phyloP scores from a whole-genome alignment of 345 rosid genomes.

The Arabidopsis arenosa region DNA sequence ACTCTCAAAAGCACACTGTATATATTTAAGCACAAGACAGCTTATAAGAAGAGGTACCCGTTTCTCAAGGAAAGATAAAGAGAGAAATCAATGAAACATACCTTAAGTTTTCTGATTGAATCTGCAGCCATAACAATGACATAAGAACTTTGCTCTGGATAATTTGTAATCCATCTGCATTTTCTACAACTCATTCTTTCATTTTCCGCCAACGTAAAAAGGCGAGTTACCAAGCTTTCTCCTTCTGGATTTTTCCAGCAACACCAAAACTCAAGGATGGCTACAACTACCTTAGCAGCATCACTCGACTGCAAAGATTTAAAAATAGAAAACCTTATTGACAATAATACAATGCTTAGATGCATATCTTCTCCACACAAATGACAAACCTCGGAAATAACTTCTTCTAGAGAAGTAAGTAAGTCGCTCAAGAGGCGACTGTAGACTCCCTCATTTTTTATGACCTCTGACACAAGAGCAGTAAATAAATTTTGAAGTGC shows the following conservation, averaged over 20 bases:
- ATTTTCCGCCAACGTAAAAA: neutral
- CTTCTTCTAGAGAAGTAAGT: conserved; percentile 23
- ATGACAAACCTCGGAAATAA: conserved; percentile 6
- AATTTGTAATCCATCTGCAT: conserved; percentile 15
- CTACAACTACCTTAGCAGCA: conserved; percentile 17
- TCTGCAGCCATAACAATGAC: conserved; percentile 9
- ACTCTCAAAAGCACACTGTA: conserved; percentile 27
- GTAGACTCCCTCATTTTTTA: conserved; percentile 25
- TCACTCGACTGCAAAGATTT: conserved; percentile 7
- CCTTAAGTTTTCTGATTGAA: conserved; percentile 30
- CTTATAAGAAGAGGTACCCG: neutral
- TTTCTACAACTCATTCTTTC: conserved; percentile 17
- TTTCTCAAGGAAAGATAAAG: conserved; percentile 4
- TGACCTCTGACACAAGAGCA: neutral
- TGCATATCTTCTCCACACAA: conserved; percentile 5
- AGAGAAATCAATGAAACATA: neutral
- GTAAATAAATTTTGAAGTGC: conserved; percentile 3
- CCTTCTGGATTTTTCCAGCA: conserved; percentile 6
- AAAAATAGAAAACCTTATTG: neutral
- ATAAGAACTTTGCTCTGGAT: neutral
- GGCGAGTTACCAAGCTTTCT: conserved; percentile 10
- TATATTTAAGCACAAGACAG: neutral
- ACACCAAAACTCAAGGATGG: conserved; percentile 21
- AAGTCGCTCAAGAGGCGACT: conserved; percentile 18
- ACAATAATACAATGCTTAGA: neutral